These are phyloP conservation scores for Pythium angustatum DNA, from an alignment of 352 stramenopile species.

Conservation along the genomic window DNA sequence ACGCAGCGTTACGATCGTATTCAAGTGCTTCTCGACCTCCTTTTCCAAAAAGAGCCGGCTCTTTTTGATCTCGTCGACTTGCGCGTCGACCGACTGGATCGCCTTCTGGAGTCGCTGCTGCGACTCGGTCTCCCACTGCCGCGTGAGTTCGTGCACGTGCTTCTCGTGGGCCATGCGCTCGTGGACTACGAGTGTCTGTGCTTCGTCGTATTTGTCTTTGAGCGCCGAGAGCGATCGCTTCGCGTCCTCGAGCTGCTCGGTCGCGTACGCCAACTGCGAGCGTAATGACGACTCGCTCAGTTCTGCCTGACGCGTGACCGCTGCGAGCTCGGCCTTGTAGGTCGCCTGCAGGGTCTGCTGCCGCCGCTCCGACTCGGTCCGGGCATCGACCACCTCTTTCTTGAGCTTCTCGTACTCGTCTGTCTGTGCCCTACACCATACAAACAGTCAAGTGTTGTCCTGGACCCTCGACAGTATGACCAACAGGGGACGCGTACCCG, in stretches of 20 bases:
- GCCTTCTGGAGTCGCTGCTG: conserved; percentile 60
- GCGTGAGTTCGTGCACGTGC: conserved; percentile 46
- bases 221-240: conserved; percentile 31
- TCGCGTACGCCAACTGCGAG: conserved; percentile 46
- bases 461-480: no score
- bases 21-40: conserved; percentile 63
- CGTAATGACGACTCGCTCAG: conserved; percentile 39
- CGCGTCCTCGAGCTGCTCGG: conserved; percentile 39
- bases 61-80: conserved; percentile 70
- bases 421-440: conserved; percentile 35
- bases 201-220: conserved; percentile 46
- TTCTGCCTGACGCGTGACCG: conserved; percentile 44
- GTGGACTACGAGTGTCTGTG: conserved; percentile 52
- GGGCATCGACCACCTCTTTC: conserved; percentile 53
- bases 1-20: conserved; percentile 51
- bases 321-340: conserved; percentile 40
- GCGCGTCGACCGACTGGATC: conserved; percentile 51
- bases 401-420: conserved; percentile 56
- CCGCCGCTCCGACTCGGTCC: conserved; percentile 46
- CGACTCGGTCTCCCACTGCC: conserved; percentile 52
- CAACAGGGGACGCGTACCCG: conserved; percentile 31
- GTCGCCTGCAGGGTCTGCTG: conserved; percentile 37
- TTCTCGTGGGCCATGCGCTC: conserved; percentile 60
- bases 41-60: conserved; percentile 53
- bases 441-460: not conserved